phyloP scores from a whole-genome alignment of 129 eudicot species.

The Helianthus annuus region HanXRQr2.0-SUNRISE NC_035438.2:68555605-68556104 shows the following conservation, averaged over 20 bases:
- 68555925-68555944: slow-evolving; percentile 76
- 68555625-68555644: slow-evolving; percentile 57
- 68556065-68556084: background rate
- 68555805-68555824: slow-evolving; percentile 75
- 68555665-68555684: slow-evolving; percentile 82
- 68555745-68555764: slow-evolving; percentile 86
- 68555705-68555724: slow-evolving; percentile 82
- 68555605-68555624: slow-evolving; percentile 67
- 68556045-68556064: background rate
- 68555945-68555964: slow-evolving; percentile 71
- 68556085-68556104: background rate
- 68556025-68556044: slow-evolving; percentile 61
- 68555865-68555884: slow-evolving; percentile 88
- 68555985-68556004: slow-evolving; percentile 16
- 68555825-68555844: slow-evolving; percentile 60
- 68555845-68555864: slow-evolving; percentile 65
- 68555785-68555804: slow-evolving; percentile 74
- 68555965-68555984: slow-evolving; percentile 66
- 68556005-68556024: slow-evolving; percentile 13
- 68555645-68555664: slow-evolving; percentile 85
- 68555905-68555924: slow-evolving; percentile 80
- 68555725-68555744: slow-evolving; percentile 69
- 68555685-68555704: slow-evolving; percentile 58
- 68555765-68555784: slow-evolving; percentile 85
- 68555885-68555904: slow-evolving; percentile 83